These are phyloP conservation scores for Psilocybe cubensis DNA, from an alignment of 768 basidiomycete species.

Conservation along the genomic window DNA sequence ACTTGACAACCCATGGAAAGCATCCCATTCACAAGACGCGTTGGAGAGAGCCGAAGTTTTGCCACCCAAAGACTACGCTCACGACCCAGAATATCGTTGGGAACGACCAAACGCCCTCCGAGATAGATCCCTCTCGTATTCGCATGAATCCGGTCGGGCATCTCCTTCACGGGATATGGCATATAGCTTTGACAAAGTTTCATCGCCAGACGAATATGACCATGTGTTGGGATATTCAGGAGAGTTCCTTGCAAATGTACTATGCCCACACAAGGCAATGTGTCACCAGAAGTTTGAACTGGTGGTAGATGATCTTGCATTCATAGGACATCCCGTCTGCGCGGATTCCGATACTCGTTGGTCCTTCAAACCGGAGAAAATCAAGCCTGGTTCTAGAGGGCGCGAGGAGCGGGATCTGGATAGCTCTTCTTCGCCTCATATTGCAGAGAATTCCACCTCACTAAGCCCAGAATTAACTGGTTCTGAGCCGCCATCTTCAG, in stretches of 20 bases:
- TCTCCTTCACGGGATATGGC: conserved; percentile 46
- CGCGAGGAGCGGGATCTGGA: conserved; percentile 57
- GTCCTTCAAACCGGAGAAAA: conserved; percentile 71
- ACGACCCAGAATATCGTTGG: conserved; percentile 66
- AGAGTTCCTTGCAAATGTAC: conserved; percentile 78
- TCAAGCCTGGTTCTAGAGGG: conserved; percentile 53
- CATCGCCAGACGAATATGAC: conserved; percentile 57
- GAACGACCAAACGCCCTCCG: conserved; percentile 51
- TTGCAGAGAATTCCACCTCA: conserved; percentile 31
- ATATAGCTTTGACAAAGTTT: conserved; percentile 37
- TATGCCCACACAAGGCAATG: conserved; percentile 77
- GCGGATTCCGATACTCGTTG: conserved; percentile 71
- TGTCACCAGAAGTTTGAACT: conserved; percentile 97
- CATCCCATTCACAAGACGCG: conserved; percentile 54
- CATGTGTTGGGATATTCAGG: conserved; percentile 79
- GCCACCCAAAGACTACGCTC: conserved; percentile 23
- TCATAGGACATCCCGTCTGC: conserved; percentile 94
- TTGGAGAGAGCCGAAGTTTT: conserved; percentile 23
- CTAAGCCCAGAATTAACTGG: conserved; percentile 31
- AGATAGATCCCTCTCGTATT: conserved; percentile 56
- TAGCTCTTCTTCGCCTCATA: conserved; percentile 35
- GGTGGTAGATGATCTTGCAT: conserved; percentile 87
- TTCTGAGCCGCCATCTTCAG: conserved; percentile 37
- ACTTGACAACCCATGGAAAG: conserved; percentile 76
- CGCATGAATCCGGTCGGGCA: conserved; percentile 46